These are phyloP conservation scores for Saksenaea oblongispora DNA, from an alignment of 371 early-diverging fungal genomes.

Conservation along the genomic window DNA sequence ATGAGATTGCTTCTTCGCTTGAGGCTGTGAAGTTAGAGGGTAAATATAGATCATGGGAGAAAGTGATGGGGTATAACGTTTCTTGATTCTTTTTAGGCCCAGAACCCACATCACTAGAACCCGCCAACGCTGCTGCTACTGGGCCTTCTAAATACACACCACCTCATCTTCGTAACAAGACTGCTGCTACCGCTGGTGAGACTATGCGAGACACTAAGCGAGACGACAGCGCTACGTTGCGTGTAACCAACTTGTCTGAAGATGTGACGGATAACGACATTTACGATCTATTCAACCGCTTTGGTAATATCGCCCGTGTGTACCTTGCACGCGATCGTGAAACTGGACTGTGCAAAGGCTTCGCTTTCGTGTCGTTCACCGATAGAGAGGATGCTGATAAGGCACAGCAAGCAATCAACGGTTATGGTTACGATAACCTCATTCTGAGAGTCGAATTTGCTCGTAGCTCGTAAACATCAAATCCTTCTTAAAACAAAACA, in stretches of 20 bases:
- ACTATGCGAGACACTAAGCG: slow-evolving; percentile 62
- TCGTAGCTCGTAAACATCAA: slow-evolving; percentile 36
- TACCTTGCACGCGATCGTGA: slow-evolving; percentile 88
- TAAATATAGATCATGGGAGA: slow-evolving; percentile 1
- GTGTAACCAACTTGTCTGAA: slow-evolving; percentile 96
- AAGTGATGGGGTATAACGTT: slow-evolving; percentile 8
- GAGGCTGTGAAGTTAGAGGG: slow-evolving; percentile 46
- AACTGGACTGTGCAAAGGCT: slow-evolving; percentile 92
- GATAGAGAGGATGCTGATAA: slow-evolving; percentile 79
- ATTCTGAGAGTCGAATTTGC: slow-evolving; percentile 89
- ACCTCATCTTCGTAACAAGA: slow-evolving; percentile 74
- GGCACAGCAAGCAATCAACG: slow-evolving; percentile 86
- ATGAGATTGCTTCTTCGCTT: slow-evolving; percentile 55
- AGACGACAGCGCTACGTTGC: slow-evolving; percentile 86
- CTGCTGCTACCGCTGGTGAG: slow-evolving; percentile 51
- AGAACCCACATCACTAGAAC: slow-evolving; percentile 28
- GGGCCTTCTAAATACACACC: slow-evolving; percentile 78
- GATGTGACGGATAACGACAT: slow-evolving; percentile 90
- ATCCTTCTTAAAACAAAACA: too few relatives aligned
- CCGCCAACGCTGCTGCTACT: slow-evolving; percentile 30
- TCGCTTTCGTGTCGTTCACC: slow-evolving; percentile 90
- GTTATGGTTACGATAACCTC: slow-evolving; percentile 92
- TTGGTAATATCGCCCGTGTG: slow-evolving; percentile 79
- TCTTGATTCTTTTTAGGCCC: slow-evolving; percentile 7
- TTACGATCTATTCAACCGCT: slow-evolving; percentile 83